Base-by-base conservation (phyloP, 495 filamentous ascomycete species). In the Hypoxylon fragiforme region DNA sequence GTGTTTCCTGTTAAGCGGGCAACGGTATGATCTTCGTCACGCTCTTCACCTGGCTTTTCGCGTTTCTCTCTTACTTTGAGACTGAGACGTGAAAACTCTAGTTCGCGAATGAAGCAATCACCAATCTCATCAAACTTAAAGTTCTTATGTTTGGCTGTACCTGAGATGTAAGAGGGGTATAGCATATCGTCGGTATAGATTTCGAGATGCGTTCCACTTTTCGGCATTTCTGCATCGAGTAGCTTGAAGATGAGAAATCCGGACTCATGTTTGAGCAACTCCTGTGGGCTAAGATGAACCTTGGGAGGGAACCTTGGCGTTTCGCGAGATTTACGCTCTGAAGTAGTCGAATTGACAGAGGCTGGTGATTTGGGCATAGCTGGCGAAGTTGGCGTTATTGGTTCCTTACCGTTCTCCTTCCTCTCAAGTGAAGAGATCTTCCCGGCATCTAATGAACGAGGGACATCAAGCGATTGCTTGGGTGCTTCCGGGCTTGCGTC, bases 221-320 rank as follows among this genome's bases (percentile, higher is more conserved):
- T 85, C 12, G 87, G 79, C 52, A 97, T 77, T 32, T 95, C 82
- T 20, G 84, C 90, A 53, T 97, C 90, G 62, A 96, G 85, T 50
- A 99, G 80, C 64, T 90, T 91, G 82, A 97, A 97, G 37, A 97
- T 88, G 45, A 99, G 77, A 41, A 99, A 81, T 31, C 94, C 94
- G 43, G 90, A 92, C 69, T 96, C 91, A 63, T 97, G 85, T 63
- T 87, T 85, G 28, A 84, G 57, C 21, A 99, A 77, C 59, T 97
- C 89, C 34, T 97, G 85, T 1, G 83, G 81, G 6, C 79, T 82
- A 46, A 99, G 81, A 45, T 76, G 83, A 42, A 96, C 77, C 72
- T 92, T 96, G 40, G 90, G 85, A 35, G 82, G 74, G 42, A 79
- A 77, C 67, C 83, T 83, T 50, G 66, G 74, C 54, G 83, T 77